A percentile compares a stretch with the other conserved stretches of the same genome.
These are phyloP conservation scores for Peniophora sp. DNA, from an alignment of 1,284 basidiomycete genomes.

Conservation along the genomic window DNA sequence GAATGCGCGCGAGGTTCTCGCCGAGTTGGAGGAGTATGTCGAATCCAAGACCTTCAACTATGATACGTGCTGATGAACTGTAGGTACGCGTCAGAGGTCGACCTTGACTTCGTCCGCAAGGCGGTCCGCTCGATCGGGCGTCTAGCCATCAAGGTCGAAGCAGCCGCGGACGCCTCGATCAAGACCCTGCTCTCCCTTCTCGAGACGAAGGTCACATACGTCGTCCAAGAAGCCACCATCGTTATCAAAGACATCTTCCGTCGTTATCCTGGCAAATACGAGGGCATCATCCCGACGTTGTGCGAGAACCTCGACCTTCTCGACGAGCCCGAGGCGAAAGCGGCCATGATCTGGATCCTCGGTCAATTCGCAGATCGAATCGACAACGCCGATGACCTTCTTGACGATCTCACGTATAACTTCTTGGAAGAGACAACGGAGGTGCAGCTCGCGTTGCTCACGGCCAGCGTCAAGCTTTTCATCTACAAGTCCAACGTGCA, in stretches of 20 bases:
- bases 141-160: constrained; percentile 93
- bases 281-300: constrained; percentile 87
- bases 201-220: constrained; percentile 92
- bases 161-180: constrained; percentile 87
- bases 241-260: constrained; percentile 99
- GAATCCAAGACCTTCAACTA: not conserved
- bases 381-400: constrained; percentile 90
- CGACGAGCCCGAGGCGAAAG: constrained; percentile 95
- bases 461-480: constrained; percentile 95
- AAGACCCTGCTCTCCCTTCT: constrained; percentile 81
- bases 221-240: constrained; percentile 95
- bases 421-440: constrained; percentile 94
- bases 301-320: constrained; percentile 89
- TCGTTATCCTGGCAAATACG: constrained; percentile 94
- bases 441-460: constrained; percentile 91
- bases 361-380: constrained; percentile 97
- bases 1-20: constrained; percentile 87
- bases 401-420: constrained; percentile 86
- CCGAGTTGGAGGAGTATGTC: constrained; percentile 88
- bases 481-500: constrained; percentile 85
- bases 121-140: constrained; percentile 95
- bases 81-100: constrained; percentile 97
- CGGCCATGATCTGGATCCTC: constrained; percentile 97
- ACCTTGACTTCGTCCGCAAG: constrained; percentile 96
- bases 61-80: constrained; percentile 1